Conservation (phyloP, 2,329 filamentous ascomycete species). For the Sporothrix phasma region DNA sequence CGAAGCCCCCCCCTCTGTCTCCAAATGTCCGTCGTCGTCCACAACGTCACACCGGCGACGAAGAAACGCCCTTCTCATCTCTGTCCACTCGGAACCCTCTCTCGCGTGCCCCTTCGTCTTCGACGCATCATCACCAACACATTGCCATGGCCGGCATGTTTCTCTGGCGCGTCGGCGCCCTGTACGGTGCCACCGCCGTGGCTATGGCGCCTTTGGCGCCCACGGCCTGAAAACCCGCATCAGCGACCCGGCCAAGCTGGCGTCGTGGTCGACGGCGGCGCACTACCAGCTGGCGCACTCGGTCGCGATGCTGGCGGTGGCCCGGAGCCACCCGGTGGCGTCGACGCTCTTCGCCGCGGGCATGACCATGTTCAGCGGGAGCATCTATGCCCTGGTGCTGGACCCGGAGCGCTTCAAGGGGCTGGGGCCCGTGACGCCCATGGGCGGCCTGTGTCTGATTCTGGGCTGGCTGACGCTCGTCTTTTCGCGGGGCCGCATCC, state of each 20-base stretch:
- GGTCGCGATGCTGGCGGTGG: conserved; percentile 48
- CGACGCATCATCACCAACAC: neutral
- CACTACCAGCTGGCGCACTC: conserved; percentile 62
- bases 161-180: conserved; percentile 52
- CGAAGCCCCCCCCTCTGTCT: too few species aligned
- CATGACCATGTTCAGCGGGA: conserved; percentile 58
- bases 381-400: conserved; percentile 54
- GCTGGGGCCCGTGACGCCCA: conserved; percentile 54
- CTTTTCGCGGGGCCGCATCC: conserved; percentile 17
- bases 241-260: conserved; percentile 46
- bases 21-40: conserved; percentile 16
- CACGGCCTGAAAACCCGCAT: conserved; percentile 55
- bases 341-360: conserved; percentile 51
- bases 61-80: conserved; percentile 18
- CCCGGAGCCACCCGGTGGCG: conserved; percentile 47
- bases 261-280: conserved; percentile 54
- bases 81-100: conserved; percentile 6
- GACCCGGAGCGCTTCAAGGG: conserved; percentile 49
- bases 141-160: conserved; percentile 15
- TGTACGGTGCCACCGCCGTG: conserved; percentile 53
- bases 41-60: conserved; percentile 11
- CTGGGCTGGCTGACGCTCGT: conserved; percentile 47
- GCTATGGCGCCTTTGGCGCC: conserved; percentile 54
- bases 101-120: neutral
- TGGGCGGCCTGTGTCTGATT: conserved; percentile 55